Evolutionary conservation across 2,329 filamentous ascomycete genomes (phyloP).

Genomic region (Ciborinia camelliae): DNA sequence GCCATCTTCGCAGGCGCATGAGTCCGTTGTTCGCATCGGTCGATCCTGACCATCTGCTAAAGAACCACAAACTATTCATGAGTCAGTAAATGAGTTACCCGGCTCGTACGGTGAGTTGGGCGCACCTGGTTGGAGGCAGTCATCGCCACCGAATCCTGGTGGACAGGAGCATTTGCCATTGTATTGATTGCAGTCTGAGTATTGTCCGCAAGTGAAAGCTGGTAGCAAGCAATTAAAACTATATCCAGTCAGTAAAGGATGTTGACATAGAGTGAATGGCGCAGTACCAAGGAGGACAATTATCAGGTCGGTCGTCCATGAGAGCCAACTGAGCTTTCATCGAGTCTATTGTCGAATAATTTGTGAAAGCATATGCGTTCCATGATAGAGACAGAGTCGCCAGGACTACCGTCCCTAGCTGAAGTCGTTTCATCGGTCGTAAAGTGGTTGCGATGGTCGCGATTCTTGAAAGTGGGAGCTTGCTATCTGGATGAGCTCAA

Average conservation of each 20-base stretch:
- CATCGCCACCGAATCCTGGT: slow-evolving; percentile 87
- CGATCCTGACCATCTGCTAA: slow-evolving; percentile 77
- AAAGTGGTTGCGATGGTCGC: slow-evolving; percentile 7
- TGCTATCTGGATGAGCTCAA: slow-evolving; percentile 17
- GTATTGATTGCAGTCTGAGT: slow-evolving; percentile 79
- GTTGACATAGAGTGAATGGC: slow-evolving; percentile 19
- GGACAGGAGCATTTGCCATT: slow-evolving; percentile 93
- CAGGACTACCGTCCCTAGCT: slow-evolving; percentile 28
- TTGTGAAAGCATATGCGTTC: slow-evolving; percentile 45
- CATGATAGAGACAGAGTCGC: slow-evolving; percentile 42
- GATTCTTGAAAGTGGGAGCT: slow-evolving; percentile 22
- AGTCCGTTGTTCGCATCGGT: slow-evolving; percentile 64
- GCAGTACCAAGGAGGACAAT: slow-evolving; percentile 73
- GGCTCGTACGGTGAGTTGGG: neutral
- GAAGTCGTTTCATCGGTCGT: slow-evolving; percentile 30
- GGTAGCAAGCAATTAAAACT: slow-evolving; percentile 98
- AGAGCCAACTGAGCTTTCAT: slow-evolving; percentile 65
- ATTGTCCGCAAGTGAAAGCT: slow-evolving; percentile 88
- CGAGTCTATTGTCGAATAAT: slow-evolving; percentile 59
- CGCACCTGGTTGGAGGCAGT: slow-evolving; percentile 79
- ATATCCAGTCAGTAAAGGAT: slow-evolving; percentile 22
- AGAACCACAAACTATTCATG: slow-evolving; percentile 70
- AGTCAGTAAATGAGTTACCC: slow-evolving; percentile 21
- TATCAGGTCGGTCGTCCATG: slow-evolving; percentile 68
- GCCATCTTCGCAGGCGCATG: slow-evolving; percentile 84